Evolutionary conservation across 1,284 basidiomycete species (phyloP).

Genomic region (Rhodofomes roseus): DNA sequence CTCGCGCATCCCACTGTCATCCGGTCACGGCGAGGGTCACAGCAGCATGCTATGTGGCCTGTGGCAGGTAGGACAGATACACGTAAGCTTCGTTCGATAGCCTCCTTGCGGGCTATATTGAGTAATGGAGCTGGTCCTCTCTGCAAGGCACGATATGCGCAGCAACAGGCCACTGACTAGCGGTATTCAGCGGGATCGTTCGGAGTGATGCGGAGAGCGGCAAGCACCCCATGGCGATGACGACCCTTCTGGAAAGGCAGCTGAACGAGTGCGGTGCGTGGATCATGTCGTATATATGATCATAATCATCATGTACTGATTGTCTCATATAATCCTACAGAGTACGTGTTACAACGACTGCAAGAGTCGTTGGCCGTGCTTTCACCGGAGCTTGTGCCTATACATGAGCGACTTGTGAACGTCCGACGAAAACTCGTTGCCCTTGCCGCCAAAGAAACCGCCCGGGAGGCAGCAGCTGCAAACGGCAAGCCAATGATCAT

Average conservation of each 20-base stretch:
- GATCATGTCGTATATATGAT: background rate
- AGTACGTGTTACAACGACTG: constrained; percentile 72
- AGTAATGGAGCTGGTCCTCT: background rate
- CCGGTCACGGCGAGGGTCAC: background rate
- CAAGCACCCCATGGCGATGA: constrained; percentile 85
- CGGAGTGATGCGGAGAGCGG: constrained; percentile 78
- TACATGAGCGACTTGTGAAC: constrained; percentile 86
- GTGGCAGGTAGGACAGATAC: constrained; percentile 4
- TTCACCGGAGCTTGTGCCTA: constrained; percentile 83
- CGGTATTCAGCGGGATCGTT: constrained; percentile 55
- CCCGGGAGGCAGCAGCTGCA: constrained; percentile 20
- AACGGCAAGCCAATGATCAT: constrained; percentile 8
- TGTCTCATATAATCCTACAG: no score
- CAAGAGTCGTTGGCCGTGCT: constrained; percentile 84
- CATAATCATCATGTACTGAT: background rate
- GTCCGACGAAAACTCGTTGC: constrained; percentile 88
- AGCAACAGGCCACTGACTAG: constrained; percentile 4
- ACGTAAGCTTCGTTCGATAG: background rate
- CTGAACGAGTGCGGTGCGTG: constrained; percentile 89
- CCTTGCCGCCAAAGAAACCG: constrained; percentile 70
- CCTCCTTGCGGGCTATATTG: background rate
- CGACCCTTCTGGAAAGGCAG: constrained; percentile 87
- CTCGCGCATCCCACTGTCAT: background rate
- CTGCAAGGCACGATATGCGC: background rate
- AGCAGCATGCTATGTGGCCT: background rate